Base-by-base conservation (phyloP, 129 eudicot genomes). In the Pittosporum tobira region DNA sequence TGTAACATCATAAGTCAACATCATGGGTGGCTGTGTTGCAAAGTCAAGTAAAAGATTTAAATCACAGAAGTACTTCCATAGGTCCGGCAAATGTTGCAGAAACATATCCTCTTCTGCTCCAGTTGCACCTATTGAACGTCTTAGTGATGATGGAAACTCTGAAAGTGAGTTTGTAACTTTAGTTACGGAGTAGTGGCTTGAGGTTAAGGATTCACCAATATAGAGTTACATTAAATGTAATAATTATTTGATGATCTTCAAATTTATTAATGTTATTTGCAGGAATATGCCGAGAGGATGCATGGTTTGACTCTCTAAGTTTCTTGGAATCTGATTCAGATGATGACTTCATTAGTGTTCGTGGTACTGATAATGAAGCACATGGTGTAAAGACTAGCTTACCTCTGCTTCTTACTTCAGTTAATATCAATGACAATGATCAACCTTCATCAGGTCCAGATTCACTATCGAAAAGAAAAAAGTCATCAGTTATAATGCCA, bases 21-120 rank as follows among this genome's bases (percentile, higher is more conserved):
- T 31, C 51, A 88, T 88, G 96, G 96, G 96, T 24, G 88, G 85
- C 8, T 88, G 96, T 57, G 85, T 78, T 47, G 84, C 96, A 31
- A 77, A 68, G 47, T 74, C 84, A 0, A 53, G 73, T 52, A 73
- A 71, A 44, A 76, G 64, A 60, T 29, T 79, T 6, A 77, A 64
- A 48, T 70, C 83, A 25, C 82, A 78, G 19, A 63, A 61, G 71
- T 66, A 66, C 73, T 40, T 72, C 53, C 75, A 62, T 14, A 79
- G 71, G 70, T 66, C 80, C 2, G 75, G 80, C 6, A 79, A 65
- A 56, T 36, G 78, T 68, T 74, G 73, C 37, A 59, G 81, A 66
- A 80, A 81, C 73, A 75, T 75, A 15, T 71, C 85, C 4, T 62
- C 80, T 16, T 70, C 85, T 25, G 67, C 62, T 36, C 57, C 68